These are phyloP conservation scores for Tuber brumale DNA, from an alignment of 495 filamentous ascomycete genomes.

Conservation along the genomic window DNA sequence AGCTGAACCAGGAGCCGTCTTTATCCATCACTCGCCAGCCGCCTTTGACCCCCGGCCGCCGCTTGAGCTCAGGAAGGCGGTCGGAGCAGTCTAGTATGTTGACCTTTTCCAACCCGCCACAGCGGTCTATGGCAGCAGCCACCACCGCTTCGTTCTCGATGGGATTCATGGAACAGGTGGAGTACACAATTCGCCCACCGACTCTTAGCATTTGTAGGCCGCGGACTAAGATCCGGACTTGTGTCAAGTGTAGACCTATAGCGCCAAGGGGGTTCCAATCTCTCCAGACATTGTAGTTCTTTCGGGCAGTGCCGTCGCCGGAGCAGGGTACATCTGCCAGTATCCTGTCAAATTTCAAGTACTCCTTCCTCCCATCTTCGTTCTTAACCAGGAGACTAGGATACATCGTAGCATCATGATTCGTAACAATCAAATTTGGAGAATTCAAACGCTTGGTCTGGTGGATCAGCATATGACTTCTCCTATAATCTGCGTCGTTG, in stretches of 20 bases:
- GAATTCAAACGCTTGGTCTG: constrained; percentile 95
- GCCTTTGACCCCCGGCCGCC: constrained; percentile 60
- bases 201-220: constrained; percentile 95
- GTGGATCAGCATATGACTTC: constrained; percentile 91
- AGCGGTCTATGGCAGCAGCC: constrained; percentile 75
- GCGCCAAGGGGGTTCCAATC: constrained; percentile 84
- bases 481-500: constrained; percentile 92
- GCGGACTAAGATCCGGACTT: constrained; percentile 82
- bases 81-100: constrained; percentile 73
- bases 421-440: constrained; percentile 92
- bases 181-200: constrained; percentile 90
- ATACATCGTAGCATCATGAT: constrained; percentile 95
- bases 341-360: constrained; percentile 94
- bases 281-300: constrained; percentile 88
- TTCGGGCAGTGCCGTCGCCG: constrained; percentile 84
- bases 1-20: constrained; percentile 64
- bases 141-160: constrained; percentile 96
- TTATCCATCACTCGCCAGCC: constrained; percentile 88
- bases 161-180: constrained; percentile 96
- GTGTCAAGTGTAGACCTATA: constrained; percentile 73
- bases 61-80: constrained; percentile 66
- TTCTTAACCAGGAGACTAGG: constrained; percentile 63
- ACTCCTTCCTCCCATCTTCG: constrained; percentile 56
- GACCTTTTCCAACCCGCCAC: constrained; percentile 76
- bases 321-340: constrained; percentile 95